Percentiles rank a stretch among this genome's conserved stretches.
phyloP scores from a whole-genome alignment of 2,329 filamentous ascomycete species.

The Talaromyces sp. region DNA sequence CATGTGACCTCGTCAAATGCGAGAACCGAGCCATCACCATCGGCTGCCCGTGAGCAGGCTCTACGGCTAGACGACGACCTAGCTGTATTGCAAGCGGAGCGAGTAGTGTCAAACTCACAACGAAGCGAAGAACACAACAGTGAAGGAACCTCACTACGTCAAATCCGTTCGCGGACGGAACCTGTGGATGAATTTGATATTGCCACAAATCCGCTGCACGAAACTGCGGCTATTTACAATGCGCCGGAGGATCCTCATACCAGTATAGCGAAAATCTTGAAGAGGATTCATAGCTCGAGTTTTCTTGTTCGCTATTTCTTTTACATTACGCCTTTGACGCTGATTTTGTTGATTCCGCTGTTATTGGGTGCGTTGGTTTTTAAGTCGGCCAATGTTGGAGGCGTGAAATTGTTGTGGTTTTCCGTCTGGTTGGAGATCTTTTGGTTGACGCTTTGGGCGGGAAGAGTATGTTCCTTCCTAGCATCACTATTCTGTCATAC shows the following conservation, averaged over 20 bases:
- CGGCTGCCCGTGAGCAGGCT: conserved; percentile 57
- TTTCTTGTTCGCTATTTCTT: conserved; percentile 67
- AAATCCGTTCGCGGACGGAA: conserved; percentile 51
- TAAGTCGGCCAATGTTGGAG: conserved; percentile 63
- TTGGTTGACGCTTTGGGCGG: conserved; percentile 87
- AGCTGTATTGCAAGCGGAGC: conserved; percentile 62
- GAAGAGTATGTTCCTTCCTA: conserved; percentile 44
- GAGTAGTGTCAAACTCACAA: conserved; percentile 50
- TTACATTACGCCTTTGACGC: conserved; percentile 64
- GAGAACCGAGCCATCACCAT: conserved; percentile 45
- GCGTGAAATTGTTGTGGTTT: conserved; percentile 82
- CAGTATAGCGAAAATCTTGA: conserved; percentile 61
- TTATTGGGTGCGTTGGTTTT: conserved; percentile 62
- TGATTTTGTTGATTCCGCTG: conserved; percentile 65
- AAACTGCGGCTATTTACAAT: conserved; percentile 62
- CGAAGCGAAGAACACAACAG: conserved; percentile 33
- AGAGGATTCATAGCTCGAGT: conserved; percentile 62
- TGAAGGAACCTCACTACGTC: conserved; percentile 46
- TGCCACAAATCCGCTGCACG: conserved; percentile 66
- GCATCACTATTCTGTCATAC: not conserved
- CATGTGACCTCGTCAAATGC: not conserved
- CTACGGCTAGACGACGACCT: conserved; percentile 64
- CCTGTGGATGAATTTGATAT: conserved; percentile 66
- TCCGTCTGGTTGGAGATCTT: conserved; percentile 92
- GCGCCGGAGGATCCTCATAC: conserved; percentile 62